Evolutionary conservation across 768 basidiomycete species (phyloP).

Genomic region (Boletus huronensis): DNA sequence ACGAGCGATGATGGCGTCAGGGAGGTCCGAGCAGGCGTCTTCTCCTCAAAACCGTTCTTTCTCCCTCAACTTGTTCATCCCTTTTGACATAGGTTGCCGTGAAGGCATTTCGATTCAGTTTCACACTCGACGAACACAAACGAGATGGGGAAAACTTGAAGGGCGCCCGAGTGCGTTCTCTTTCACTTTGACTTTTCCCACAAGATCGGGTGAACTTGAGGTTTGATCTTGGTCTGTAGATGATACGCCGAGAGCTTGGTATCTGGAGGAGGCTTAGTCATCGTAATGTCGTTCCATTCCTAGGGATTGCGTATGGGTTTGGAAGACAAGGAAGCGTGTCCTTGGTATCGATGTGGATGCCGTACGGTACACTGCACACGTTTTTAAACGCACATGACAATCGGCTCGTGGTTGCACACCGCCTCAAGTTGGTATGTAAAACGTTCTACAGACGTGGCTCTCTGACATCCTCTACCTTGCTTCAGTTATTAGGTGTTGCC

Average conservation of each 20-base stretch:
- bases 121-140: background rate
- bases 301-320: conserved; percentile 2
- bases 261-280: conserved; percentile 5
- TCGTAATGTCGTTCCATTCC: conserved; percentile 2
- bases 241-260: conserved; percentile 6
- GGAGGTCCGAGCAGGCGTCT: background rate
- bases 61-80: background rate
- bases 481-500: conserved; percentile 6
- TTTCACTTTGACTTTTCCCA: background rate
- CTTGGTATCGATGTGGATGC: conserved; percentile 11
- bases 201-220: background rate
- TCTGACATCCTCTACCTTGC: background rate
- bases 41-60: background rate
- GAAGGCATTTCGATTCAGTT: conserved; percentile 7
- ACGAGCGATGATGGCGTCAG: background rate
- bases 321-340: conserved; percentile 1
- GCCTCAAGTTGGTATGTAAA: conserved; percentile 6
- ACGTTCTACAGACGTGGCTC: too few species aligned
- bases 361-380: conserved; percentile 1
- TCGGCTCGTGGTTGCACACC: background rate
- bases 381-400: background rate
- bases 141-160: background rate
- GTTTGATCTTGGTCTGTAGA: background rate
- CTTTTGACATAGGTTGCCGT: conserved; percentile 3
- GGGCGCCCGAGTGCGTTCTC: conserved; percentile 2